A percentile compares a stretch with the other conserved stretches of the same genome.
Conservation (phyloP, 1,284 basidiomycete genomes). For the Pterulicium gracile region DNA sequence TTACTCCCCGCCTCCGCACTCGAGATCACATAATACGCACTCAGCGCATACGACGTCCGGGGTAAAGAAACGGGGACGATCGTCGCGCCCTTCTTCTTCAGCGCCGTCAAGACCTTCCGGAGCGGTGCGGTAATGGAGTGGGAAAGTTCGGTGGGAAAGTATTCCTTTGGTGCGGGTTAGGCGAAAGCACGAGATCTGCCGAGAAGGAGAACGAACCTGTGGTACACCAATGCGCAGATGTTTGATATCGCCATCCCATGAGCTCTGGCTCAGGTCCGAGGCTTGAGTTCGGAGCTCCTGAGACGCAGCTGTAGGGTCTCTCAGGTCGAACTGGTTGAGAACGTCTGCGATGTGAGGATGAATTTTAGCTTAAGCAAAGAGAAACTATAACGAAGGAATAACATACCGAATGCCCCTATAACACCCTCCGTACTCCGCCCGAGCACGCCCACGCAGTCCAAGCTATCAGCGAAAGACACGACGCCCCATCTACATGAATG, state of each 20-base stretch:
- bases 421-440: conserved; percentile 43
- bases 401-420: conserved; percentile 52
- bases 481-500: conserved; percentile 65
- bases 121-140: conserved; percentile 35
- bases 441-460: conserved; percentile 90
- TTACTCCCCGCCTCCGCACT: conserved; percentile 94
- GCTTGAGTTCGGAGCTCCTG: conserved; percentile 25
- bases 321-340: conserved; percentile 54
- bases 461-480: conserved; percentile 86
- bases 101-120: conserved; percentile 33
- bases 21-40: conserved; percentile 93
- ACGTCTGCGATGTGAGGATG: conserved; percentile 47
- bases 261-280: conserved; percentile 10
- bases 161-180: conserved; percentile 42
- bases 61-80: conserved; percentile 74
- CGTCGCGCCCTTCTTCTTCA: conserved; percentile 56
- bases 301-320: conserved; percentile 71
- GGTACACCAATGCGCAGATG: conserved; percentile 46
- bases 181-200: conserved; percentile 15
- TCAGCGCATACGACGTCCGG: conserved; percentile 68
- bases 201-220: conserved; percentile 15
- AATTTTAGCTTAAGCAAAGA: not conserved
- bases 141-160: conserved; percentile 69
- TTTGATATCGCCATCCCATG: not conserved
- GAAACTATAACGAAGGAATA: not conserved